These are phyloP conservation scores for Penicillium crustosum DNA, from an alignment of 2,329 filamentous ascomycete species.

Conservation along the genomic window DNA sequence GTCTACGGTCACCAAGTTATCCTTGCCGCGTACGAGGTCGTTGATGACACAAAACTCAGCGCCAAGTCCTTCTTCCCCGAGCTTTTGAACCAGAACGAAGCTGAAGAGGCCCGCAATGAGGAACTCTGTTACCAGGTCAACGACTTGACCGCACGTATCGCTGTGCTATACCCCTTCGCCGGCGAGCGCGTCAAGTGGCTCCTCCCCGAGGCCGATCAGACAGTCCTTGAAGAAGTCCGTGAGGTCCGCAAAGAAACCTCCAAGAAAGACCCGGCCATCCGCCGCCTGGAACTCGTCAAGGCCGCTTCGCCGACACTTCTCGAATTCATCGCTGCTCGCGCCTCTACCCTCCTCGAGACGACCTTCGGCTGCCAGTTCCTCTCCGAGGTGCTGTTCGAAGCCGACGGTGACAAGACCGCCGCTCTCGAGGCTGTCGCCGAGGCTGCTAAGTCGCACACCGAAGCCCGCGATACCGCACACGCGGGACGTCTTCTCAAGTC, in stretches of 20 bases:
- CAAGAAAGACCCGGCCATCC: slow-evolving; percentile 81
- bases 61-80: slow-evolving; percentile 85
- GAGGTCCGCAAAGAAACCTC: slow-evolving; percentile 78
- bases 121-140: slow-evolving; percentile 46
- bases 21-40: slow-evolving; percentile 81
- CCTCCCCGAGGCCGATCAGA: slow-evolving; percentile 63
- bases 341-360: slow-evolving; percentile 67
- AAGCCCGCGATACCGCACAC: slow-evolving; percentile 61
- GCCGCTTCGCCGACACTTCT: slow-evolving; percentile 74
- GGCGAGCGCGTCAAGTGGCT: slow-evolving; percentile 61
- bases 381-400: slow-evolving; percentile 74
- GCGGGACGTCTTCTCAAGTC: slow-evolving; percentile 87
- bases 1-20: slow-evolving; percentile 75
- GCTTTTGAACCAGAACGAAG: slow-evolving; percentile 67
- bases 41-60: slow-evolving; percentile 90
- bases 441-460: slow-evolving; percentile 42
- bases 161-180: slow-evolving; percentile 80
- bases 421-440: slow-evolving; percentile 68
- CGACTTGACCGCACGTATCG: slow-evolving; percentile 54
- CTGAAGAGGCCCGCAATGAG: slow-evolving; percentile 42
- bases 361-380: slow-evolving; percentile 87
- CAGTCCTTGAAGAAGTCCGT: slow-evolving; percentile 73
- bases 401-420: slow-evolving; percentile 70
- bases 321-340: slow-evolving; percentile 66
- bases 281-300: slow-evolving; percentile 73